These are phyloP conservation scores for Cucurbita pepo DNA, from an alignment of 306 rosid genomes.

Conservation along the genomic window DNA sequence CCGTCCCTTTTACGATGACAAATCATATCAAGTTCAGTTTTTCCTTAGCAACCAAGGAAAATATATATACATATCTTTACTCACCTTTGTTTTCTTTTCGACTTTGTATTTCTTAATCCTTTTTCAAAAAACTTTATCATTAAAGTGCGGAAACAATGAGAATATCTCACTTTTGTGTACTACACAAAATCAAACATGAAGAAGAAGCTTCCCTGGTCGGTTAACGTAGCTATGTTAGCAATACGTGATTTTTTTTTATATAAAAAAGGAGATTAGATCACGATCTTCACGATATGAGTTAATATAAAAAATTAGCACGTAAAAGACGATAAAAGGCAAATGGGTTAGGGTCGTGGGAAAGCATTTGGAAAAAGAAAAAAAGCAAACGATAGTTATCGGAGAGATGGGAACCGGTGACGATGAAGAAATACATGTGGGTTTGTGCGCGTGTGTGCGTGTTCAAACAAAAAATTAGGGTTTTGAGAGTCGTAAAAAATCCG, in stretches of 20 bases:
- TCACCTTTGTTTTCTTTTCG: neutral
- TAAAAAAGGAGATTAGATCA: neutral
- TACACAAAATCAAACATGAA: neutral
- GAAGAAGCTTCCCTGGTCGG: neutral
- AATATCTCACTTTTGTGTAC: neutral
- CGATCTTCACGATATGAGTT: neutral
- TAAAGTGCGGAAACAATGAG: neutral
- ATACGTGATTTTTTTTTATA: too few species aligned
- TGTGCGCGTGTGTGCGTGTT: conserved; percentile 19
- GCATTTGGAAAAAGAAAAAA: conserved; percentile 12
- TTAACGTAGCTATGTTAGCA: neutral
- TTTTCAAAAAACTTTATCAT: neutral
- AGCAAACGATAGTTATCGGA: conserved; percentile 16
- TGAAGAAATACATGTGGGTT: conserved; percentile 13
- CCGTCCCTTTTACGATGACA: neutral
- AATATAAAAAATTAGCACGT: neutral
- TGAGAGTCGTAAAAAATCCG: conserved; percentile 11
- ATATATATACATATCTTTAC: neutral
- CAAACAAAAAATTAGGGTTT: conserved; percentile 21
- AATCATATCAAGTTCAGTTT: neutral
- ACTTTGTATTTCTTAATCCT: neutral
- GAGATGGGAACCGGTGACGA: conserved; percentile 14
- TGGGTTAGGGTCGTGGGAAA: conserved; percentile 15
- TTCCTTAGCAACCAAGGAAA: conserved; percentile 29
- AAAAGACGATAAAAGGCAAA: conserved; percentile 8